Percentiles rank a stretch among this genome's conserved stretches.
phyloP scores from a whole-genome alignment of 352 stramenopile species.

The Phytophthora tubulina region DNA sequence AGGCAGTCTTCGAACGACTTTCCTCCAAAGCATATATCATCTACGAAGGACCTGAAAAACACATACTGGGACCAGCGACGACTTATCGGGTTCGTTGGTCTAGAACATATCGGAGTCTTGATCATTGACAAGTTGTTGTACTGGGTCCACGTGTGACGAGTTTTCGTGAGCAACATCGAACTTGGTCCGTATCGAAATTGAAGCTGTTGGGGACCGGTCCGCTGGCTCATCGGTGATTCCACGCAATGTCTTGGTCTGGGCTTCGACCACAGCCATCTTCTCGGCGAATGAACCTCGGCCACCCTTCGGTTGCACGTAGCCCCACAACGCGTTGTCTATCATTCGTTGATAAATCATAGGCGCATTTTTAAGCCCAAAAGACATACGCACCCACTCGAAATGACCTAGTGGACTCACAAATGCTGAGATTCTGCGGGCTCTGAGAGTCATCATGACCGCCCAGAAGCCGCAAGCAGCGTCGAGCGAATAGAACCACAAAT shows the following conservation, averaged over 20 bases:
- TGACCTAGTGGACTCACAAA: constrained; percentile 5
- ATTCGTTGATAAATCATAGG: too few relatives aligned
- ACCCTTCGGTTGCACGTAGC: not conserved
- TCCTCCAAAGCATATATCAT: constrained; percentile 13
- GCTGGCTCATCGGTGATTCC: not conserved
- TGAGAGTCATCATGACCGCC: not conserved
- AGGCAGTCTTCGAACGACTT: not conserved
- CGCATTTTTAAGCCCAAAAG: too few relatives aligned
- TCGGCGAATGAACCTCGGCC: not conserved
- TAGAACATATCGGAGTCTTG: not conserved
- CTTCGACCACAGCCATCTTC: not conserved
- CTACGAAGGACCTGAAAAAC: constrained; percentile 12
- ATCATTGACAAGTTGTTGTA: not conserved
- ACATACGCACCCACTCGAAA: constrained; percentile 4
- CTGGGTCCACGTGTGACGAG: not conserved
- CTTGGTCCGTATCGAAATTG: not conserved
- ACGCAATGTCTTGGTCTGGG: too few relatives aligned
- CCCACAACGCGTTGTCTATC: too few relatives aligned
- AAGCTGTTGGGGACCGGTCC: too few relatives aligned
- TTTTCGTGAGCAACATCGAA: not conserved
- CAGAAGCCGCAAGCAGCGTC: constrained; percentile 5
- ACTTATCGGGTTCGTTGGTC: not conserved
- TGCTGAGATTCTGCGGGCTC: not conserved
- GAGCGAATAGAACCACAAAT: constrained; percentile 1
- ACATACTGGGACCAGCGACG: not conserved